Evolutionary conservation across 306 rosid genomes (phyloP).

Genomic region (Castanospermum australe): DNA sequence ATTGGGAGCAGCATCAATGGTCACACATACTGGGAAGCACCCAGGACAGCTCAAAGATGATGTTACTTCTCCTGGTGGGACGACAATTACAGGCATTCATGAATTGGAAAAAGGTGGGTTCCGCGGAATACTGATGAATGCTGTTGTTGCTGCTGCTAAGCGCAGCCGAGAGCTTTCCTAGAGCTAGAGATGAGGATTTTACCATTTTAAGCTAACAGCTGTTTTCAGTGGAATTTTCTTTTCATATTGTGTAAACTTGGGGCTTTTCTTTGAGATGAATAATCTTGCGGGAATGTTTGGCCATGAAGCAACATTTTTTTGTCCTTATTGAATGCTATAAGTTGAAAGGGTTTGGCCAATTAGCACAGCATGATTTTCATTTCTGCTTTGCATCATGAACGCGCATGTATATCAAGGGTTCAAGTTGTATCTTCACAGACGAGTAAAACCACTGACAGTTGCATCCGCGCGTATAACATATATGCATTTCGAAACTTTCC

Average conservation of each 20-base stretch:
- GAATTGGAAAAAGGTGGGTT: conserved; percentile 90
- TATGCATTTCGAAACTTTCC: background rate
- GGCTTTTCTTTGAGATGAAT: conserved; percentile 10
- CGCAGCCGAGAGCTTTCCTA: conserved; percentile 71
- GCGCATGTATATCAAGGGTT: background rate
- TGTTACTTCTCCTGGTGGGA: conserved; percentile 86
- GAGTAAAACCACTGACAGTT: background rate
- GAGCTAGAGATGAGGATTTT: conserved; percentile 8
- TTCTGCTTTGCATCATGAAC: background rate
- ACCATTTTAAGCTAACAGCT: background rate
- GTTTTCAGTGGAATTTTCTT: background rate
- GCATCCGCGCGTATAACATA: background rate
- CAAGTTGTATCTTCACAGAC: background rate
- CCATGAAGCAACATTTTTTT: background rate
- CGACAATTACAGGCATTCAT: conserved; percentile 84
- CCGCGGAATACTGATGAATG: conserved; percentile 91
- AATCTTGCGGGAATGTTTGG: conserved; percentile 2
- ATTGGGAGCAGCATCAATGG: conserved; percentile 89
- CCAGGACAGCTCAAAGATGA: conserved; percentile 92
- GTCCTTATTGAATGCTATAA: background rate
- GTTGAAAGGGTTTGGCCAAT: background rate
- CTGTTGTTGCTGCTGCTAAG: conserved; percentile 78
- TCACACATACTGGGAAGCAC: conserved; percentile 60
- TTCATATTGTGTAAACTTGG: background rate
- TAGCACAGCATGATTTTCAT: background rate